Conservation (phyloP, 331 rosid genomes). For the Rosa hybrid region DNA sequence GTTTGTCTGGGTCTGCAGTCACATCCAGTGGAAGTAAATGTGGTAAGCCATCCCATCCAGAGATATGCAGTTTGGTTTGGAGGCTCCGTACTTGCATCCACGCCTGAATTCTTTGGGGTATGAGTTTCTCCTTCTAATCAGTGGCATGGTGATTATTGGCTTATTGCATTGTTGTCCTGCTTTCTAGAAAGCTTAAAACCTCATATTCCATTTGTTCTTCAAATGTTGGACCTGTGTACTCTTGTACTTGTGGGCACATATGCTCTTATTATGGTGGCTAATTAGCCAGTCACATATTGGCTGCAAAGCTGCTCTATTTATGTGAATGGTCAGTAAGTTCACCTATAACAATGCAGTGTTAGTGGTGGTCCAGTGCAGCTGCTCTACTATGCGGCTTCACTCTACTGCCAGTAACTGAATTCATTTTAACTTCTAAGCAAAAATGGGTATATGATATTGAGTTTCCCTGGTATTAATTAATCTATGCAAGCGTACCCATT, state of each 20-base stretch:
- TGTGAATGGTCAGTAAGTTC: constrained; percentile 78
- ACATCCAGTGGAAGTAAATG: constrained; percentile 97
- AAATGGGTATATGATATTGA: not conserved
- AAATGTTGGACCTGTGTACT: not conserved
- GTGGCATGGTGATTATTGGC: not conserved
- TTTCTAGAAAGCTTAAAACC: not conserved
- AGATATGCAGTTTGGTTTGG: constrained; percentile 99
- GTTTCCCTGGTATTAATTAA: not conserved
- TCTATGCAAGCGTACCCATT: not conserved
- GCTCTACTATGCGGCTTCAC: constrained; percentile 34
- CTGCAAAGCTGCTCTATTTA: constrained; percentile 37
- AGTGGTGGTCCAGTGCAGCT: constrained; percentile 43
- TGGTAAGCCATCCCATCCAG: constrained; percentile 95
- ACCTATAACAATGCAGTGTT: constrained; percentile 52
- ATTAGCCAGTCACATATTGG: constrained; percentile 71
- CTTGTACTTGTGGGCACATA: not conserved
- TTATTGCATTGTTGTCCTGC: not conserved
- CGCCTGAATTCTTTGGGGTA: constrained; percentile 94
- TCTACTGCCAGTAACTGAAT: constrained; percentile 38
- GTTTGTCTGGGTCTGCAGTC: constrained; percentile 47
- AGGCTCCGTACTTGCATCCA: constrained; percentile 98
- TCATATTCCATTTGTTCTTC: not conserved
- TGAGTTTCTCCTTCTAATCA: constrained; percentile 22
- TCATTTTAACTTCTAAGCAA: not conserved
- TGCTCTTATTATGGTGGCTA: constrained; percentile 46